Evolutionary conservation across 768 basidiomycete genomes (phyloP), one percentile per base, ranked within the genome.

Genomic region (Serendipita vermifera): DNA sequence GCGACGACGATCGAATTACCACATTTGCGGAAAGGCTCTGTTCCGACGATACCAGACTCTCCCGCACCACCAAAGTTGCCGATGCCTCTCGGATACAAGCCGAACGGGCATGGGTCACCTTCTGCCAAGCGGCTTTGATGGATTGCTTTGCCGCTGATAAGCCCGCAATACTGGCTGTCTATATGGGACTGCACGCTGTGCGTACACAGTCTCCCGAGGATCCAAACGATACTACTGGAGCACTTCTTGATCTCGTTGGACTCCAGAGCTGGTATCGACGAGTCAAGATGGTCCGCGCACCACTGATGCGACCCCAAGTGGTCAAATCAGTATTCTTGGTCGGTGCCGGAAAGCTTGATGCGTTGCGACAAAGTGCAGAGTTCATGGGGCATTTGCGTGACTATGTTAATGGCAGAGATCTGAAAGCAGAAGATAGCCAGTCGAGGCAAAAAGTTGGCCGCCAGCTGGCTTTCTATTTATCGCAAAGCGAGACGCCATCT

Each of bases 71-170:
- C 26, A 15, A 54, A 59, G 79, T 79, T 9, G 71, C 74, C 3
- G 72, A 73, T 26, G 85, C 87, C 62, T 73, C 72, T 39, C 65
- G 80, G 7, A 81, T 87, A 65, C 78, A 81, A 58, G 74, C 74
- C 7, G 46, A 51, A 27, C 20, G 46, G 17, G 27, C 46, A 27
- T 51, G 46, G 46, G 27, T 51, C n/a, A 29, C 46, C 5, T 91
- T 85, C 61, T 83, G 85, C 61, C 81, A 85, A 61, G 85, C 87
- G 0, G 75, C 78, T 27, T 67, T 91, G 11, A 73, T 92, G 38
- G 93, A 97, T 65, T 85, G 87, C 68, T 84, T 97, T 51, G 71
- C 91, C n/a, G 82, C 87, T 65, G 92, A 93, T 69, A 96, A 94
- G 65, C 81, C 85, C 11, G 20, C 17, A 4, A 22, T 51, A 5